A percentile compares a stretch with the other conserved stretches of the same genome.
Evolutionary conservation across 352 stramenopile genomes (phyloP).

Genomic region (Pythium brachiatum): DNA sequence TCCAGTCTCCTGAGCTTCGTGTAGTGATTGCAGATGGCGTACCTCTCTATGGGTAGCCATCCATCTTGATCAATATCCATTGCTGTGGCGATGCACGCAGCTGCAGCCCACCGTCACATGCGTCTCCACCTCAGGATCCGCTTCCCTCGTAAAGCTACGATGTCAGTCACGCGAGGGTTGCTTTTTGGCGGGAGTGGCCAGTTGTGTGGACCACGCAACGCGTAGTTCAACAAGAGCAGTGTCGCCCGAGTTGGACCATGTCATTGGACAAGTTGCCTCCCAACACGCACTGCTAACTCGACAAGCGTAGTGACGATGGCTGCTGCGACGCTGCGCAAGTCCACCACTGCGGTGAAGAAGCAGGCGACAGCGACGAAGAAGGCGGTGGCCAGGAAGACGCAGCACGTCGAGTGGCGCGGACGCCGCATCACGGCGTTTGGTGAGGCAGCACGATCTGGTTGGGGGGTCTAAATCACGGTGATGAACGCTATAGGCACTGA

Average conservation of each 20-base stretch:
- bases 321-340: constrained; percentile 11
- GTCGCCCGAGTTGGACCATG: constrained; percentile 3
- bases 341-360: constrained; percentile 7
- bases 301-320: constrained; percentile 10
- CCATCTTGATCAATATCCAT: too few relatives aligned
- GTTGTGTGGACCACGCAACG: background rate
- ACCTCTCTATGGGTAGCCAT: too few relatives aligned
- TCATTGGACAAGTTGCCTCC: constrained; percentile 19
- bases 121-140: background rate
- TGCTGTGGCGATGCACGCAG: too few relatives aligned
- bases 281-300: background rate
- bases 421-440: constrained; percentile 72
- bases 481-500: too few relatives aligned
- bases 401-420: constrained; percentile 69
- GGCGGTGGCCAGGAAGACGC: constrained; percentile 21
- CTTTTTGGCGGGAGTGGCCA: background rate
- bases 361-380: constrained; percentile 8
- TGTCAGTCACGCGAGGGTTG: background rate
- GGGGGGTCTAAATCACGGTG: too few relatives aligned
- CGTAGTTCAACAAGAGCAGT: background rate
- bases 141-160: background rate
- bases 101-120: background rate
- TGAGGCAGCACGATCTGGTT: too few relatives aligned
- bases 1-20: too few relatives aligned
- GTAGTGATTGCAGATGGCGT: too few relatives aligned